phyloP scores from a whole-genome alignment of 176 grass and related monocot genomes.

The Elaeis guineensis region DNA sequence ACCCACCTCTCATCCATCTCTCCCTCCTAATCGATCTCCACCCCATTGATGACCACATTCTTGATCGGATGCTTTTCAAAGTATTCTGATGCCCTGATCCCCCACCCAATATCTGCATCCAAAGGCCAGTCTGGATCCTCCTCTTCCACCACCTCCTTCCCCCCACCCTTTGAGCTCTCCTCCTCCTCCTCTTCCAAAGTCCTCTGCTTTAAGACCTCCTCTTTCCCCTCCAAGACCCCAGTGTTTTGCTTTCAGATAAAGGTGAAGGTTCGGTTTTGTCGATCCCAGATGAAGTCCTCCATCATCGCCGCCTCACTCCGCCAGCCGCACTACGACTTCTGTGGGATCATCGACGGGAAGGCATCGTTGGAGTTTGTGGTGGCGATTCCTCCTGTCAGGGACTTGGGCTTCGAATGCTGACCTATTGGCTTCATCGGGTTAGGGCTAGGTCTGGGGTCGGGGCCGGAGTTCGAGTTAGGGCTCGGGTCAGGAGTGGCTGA shows the following conservation, averaged over 20 bases:
- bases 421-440: background rate
- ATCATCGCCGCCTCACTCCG: constrained; percentile 44
- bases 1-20: constrained; percentile 83
- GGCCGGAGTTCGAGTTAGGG: background rate
- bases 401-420: background rate
- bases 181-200: no score
- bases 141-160: constrained; percentile 57
- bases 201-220: constrained; percentile 30
- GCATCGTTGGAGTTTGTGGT: constrained; percentile 1
- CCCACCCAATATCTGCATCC: constrained; percentile 85
- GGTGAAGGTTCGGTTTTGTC: constrained; percentile 64
- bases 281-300: constrained; percentile 67
- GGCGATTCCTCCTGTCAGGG: background rate
- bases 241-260: constrained; percentile 49
- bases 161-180: constrained; percentile 5
- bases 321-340: constrained; percentile 39
- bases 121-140: constrained; percentile 78
- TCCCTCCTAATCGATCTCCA: constrained; percentile 88
- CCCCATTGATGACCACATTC: constrained; percentile 75
- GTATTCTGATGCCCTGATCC: constrained; percentile 72
- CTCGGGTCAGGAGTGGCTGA: background rate
- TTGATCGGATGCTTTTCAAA: constrained; percentile 92
- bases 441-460: constrained; percentile 19
- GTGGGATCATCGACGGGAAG: constrained; percentile 30
- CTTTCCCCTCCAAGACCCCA: constrained; percentile 40